Conservation (phyloP, 2,329 filamentous ascomycete species). For the Dryadomyces sulphureus region DNA sequence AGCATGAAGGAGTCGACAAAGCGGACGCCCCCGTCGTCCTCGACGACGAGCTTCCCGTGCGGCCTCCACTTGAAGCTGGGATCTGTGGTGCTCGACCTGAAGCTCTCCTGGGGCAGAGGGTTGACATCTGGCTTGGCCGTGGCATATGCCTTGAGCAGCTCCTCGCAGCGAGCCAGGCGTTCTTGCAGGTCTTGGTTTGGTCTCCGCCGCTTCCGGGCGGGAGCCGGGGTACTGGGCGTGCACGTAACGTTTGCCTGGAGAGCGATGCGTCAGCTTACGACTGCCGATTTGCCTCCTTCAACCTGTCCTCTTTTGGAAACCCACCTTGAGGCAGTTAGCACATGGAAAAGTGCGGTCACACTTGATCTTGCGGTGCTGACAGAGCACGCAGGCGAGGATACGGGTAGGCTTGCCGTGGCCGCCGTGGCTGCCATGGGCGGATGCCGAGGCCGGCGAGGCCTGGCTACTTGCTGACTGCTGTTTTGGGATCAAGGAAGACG, state of each 20-base stretch:
- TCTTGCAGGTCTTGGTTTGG: slow-evolving; percentile 49
- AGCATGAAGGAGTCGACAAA: slow-evolving; percentile 44
- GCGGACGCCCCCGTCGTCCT: slow-evolving; percentile 37
- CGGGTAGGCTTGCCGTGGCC: slow-evolving; percentile 23
- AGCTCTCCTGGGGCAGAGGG: slow-evolving; percentile 12
- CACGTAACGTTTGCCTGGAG: slow-evolving; percentile 41
- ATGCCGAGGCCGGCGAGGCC: neutral
- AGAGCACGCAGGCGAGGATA: slow-evolving; percentile 40
- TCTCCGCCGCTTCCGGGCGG: slow-evolving; percentile 41
- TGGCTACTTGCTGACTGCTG: neutral
- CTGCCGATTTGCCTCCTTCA: too few relatives aligned
- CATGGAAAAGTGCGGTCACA: slow-evolving; percentile 45
- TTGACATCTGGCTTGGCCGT: slow-evolving; percentile 16
- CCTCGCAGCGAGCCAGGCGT: slow-evolving; percentile 42
- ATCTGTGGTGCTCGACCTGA: slow-evolving; percentile 16
- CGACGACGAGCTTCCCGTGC: slow-evolving; percentile 37
- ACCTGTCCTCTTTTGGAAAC: too few relatives aligned
- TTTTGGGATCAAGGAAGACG: slow-evolving; percentile 3
- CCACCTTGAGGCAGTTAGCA: slow-evolving; percentile 47
- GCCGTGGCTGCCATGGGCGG: neutral
- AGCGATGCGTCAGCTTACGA: too few relatives aligned
- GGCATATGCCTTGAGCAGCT: slow-evolving; percentile 42
- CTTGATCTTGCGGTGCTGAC: slow-evolving; percentile 48
- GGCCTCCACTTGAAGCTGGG: slow-evolving; percentile 25
- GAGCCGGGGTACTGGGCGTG: slow-evolving; percentile 44